Evolutionary conservation across 208 protist species (phyloP), one percentile per base, ranked within the genome.

Genomic region (Jaenimonas drosophilae): DNA sequence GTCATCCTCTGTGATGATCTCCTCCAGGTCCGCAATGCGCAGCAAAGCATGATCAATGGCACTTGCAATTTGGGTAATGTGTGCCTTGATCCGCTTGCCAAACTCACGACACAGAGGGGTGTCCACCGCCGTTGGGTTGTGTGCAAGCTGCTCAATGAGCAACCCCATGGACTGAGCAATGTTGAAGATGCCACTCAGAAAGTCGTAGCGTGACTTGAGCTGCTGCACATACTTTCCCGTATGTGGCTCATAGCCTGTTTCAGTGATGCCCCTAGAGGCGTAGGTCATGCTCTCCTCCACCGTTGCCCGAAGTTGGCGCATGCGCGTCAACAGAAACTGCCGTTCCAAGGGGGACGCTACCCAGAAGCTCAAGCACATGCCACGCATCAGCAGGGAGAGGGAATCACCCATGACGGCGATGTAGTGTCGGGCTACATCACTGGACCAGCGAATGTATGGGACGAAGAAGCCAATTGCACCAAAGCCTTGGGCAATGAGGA

Each of bases 11-110:
- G 67, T 69, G 27, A 94, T 76, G 14, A 56, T 39, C 26, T 73
- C 64, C 26, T 76, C 31, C 45, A 90, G 84, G 56, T 94, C 80
- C 25, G 75, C 70, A 63, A 94, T 94, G 60, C 90, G 90, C 21
- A 94, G 58, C 43, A 94, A 82, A 60, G 83, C 88, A 50, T 49
- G 84, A 59, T 94, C 85, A 66, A 94, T 94, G 7, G 85, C 80
- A 24, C 77, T 86, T 6, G 78, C 55, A 51, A 94, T 82, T 24
- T 87, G 44, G 7, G 71, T 61, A 11, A 94, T 65, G 49, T 88
- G 62, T 23, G 90, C 80, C 36, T 57, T 59, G 40, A 94, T 89
- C 31, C 60, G 63, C 19, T 43, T 53, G 12, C 80, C 80, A 64
- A 90, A 90, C 4, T 55, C 46, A 37, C 62, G 60, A 54, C 80